These are phyloP conservation scores for Penicillium desertorum DNA, from an alignment of 495 filamentous ascomycete genomes.

Conservation along the genomic window DNA sequence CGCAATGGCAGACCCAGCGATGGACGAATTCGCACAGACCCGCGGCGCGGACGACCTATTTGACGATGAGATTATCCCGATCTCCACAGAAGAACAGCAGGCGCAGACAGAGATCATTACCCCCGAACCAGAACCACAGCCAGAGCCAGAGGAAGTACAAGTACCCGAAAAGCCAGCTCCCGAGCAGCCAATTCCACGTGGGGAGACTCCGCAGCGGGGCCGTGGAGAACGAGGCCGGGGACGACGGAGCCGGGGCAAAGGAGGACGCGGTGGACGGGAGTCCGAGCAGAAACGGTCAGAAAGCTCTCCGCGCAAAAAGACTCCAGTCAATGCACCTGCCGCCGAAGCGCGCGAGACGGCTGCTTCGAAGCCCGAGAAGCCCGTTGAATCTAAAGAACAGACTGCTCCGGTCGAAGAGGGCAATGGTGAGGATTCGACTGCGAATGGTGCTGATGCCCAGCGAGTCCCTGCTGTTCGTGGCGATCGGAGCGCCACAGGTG, in stretches of 20 bases:
- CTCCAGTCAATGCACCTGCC: constrained; percentile 20
- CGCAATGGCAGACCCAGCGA: constrained; percentile 28
- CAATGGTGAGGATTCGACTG: constrained; percentile 13
- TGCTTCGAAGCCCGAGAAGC: constrained; percentile 20
- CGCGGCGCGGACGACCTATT: constrained; percentile 67
- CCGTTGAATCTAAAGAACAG: constrained; percentile 28
- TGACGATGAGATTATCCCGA: constrained; percentile 69
- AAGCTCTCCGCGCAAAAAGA: constrained; percentile 22
- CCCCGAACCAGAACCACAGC: constrained; percentile 17
- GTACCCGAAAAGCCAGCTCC: constrained; percentile 14
- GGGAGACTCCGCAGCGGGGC: constrained; percentile 32
- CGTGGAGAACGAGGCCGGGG: constrained; percentile 40
- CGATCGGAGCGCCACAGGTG: constrained; percentile 67
- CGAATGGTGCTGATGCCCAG: constrained; percentile 30
- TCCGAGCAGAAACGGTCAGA: constrained; percentile 33
- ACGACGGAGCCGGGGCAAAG: constrained; percentile 38
- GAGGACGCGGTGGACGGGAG: constrained; percentile 33
- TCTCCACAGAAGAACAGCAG: constrained; percentile 42
- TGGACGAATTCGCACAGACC: constrained; percentile 63
- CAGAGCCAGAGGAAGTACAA: constrained; percentile 10
- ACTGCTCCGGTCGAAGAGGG: constrained; percentile 18
- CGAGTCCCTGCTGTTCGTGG: constrained; percentile 61
- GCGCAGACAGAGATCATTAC: constrained; percentile 27
- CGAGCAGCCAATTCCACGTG: constrained; percentile 22
- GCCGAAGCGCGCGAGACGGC: constrained; percentile 20